Evolutionary conservation across 1,139 yeast genomes (phyloP).

Genomic region (Petasospora rhodanensis): DNA sequence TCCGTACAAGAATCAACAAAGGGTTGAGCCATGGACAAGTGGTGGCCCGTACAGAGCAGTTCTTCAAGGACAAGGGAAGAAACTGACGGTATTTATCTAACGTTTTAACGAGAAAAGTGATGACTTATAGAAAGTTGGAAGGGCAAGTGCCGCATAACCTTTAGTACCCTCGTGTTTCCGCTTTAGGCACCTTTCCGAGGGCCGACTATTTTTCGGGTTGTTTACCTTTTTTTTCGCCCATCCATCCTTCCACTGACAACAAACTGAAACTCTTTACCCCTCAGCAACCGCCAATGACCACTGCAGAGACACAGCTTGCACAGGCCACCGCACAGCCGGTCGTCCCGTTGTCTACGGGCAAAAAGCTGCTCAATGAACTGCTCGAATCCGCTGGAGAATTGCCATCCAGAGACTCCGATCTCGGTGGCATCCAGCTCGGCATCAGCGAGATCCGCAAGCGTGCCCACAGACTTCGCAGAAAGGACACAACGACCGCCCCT

Average conservation of each 20-base stretch:
- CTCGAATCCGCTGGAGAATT: conserved; percentile 67
- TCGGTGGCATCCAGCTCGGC: conserved; percentile 73
- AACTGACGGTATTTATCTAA: background rate
- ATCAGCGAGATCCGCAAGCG: conserved; percentile 72
- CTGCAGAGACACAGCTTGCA: too few species aligned
- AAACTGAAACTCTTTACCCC: too few species aligned
- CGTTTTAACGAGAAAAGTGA: too few species aligned
- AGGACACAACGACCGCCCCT: conserved; percentile 28
- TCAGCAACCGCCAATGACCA: too few species aligned
- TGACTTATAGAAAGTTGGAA: too few species aligned
- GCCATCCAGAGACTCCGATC: conserved; percentile 58
- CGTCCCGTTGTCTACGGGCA: conserved; percentile 29
- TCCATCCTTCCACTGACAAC: too few species aligned
- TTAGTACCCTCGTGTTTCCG: too few species aligned
- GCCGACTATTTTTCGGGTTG: conserved; percentile 9
- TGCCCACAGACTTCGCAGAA: conserved; percentile 56
- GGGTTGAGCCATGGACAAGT: conserved; percentile 15
- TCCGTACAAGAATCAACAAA: conserved; percentile 39
- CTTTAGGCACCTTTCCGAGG: too few species aligned
- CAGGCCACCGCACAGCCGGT: conserved; percentile 4
- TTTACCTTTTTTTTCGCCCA: conserved; percentile 8
- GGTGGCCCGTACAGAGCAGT: conserved; percentile 13
- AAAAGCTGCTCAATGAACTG: conserved; percentile 40
- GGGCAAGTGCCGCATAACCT: too few species aligned
- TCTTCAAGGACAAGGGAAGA: conserved; percentile 10